Evolutionary conservation across 2,329 filamentous ascomycete species (phyloP).

Genomic region (Pyricularia pennisetigena): DNA sequence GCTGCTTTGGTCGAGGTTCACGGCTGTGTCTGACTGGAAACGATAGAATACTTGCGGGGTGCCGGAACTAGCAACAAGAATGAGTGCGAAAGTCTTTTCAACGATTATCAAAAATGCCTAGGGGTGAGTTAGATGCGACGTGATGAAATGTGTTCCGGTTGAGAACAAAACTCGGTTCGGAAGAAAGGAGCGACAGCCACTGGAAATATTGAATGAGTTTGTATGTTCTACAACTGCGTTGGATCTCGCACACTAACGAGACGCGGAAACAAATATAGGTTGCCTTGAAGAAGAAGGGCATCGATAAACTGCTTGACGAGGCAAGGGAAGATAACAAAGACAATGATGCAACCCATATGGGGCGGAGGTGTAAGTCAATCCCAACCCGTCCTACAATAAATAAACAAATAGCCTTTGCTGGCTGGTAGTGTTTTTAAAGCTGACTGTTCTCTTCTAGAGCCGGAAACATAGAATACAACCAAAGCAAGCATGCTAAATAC

Average conservation of each 20-base stretch:
- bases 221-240: not conserved
- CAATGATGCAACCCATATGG: constrained; percentile 60
- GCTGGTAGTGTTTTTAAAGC: not conserved
- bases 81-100: constrained; percentile 79
- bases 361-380: constrained; percentile 27
- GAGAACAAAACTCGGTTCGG: not conserved
- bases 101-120: constrained; percentile 79
- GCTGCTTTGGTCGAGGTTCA: constrained; percentile 2
- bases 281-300: constrained; percentile 78
- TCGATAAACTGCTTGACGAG: constrained; percentile 87
- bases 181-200: not conserved
- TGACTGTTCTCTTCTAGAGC: not conserved
- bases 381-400: not conserved
- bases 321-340: constrained; percentile 84
- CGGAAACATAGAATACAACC: not conserved
- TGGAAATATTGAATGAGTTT: not conserved
- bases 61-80: constrained; percentile 64
- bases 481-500: not conserved
- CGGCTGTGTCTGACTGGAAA: constrained; percentile 5
- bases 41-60: constrained; percentile 76
- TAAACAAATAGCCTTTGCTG: too few species aligned
- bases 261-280: constrained; percentile 42
- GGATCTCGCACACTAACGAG: not conserved
- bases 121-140: constrained; percentile 44
- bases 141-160: not conserved